Percentiles rank a stretch among this genome's conserved stretches.
phyloP scores from a whole-genome alignment of 768 basidiomycete species.

The Lactarius indigo region DNA sequence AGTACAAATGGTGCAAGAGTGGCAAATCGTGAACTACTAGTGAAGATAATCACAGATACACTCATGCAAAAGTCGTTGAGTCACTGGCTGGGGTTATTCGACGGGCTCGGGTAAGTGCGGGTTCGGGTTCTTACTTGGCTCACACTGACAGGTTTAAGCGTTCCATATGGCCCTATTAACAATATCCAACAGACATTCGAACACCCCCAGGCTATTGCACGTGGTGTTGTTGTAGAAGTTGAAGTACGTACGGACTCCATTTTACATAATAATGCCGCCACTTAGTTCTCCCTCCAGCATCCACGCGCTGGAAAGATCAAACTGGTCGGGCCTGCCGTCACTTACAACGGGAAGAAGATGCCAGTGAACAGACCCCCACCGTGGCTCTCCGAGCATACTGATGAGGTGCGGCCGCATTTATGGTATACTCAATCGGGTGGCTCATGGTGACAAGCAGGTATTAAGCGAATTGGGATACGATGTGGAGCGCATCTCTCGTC shows the following conservation, averaged over 20 bases:
- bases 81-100: constrained; percentile 73
- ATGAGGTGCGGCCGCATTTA: constrained; percentile 30
- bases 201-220: constrained; percentile 81
- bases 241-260: constrained; percentile 58
- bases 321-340: constrained; percentile 38
- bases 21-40: constrained; percentile 63
- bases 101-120: constrained; percentile 68
- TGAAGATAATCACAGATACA: constrained; percentile 60
- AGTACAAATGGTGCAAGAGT: constrained; percentile 74
- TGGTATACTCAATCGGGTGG: not conserved
- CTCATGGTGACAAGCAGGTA: constrained; percentile 12
- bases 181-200: constrained; percentile 85
- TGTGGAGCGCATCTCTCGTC: constrained; percentile 12
- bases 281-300: constrained; percentile 17
- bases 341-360: constrained; percentile 39
- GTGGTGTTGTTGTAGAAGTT: constrained; percentile 71
- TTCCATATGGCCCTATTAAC: constrained; percentile 91
- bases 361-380: constrained; percentile 40
- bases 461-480: constrained; percentile 21
- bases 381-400: constrained; percentile 43
- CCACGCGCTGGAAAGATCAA: constrained; percentile 44
- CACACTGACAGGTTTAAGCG: constrained; percentile 38
- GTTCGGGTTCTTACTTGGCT: not conserved
- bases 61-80: constrained; percentile 57
- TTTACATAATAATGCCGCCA: not conserved